phyloP scores from a whole-genome alignment of 1,284 basidiomycete genomes.

The Waitea zeae region DNA sequence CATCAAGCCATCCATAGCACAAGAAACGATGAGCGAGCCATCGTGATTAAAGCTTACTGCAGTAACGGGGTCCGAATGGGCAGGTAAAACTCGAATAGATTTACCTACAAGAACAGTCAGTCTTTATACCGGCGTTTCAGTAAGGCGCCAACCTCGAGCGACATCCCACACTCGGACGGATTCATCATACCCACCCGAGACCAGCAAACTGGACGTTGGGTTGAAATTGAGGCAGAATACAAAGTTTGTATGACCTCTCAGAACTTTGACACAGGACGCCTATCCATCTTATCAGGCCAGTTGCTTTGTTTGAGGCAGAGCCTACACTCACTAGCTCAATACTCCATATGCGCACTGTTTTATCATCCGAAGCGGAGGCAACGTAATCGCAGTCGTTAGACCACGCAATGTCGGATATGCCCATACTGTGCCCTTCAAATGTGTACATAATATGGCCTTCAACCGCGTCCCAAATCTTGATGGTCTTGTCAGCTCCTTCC shows the following conservation, averaged over 20 bases:
- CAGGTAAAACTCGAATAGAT: slow-evolving; percentile 70
- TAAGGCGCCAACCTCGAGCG: slow-evolving; percentile 61
- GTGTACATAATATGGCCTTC: slow-evolving; percentile 59
- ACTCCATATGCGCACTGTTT: slow-evolving; percentile 70
- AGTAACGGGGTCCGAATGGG: slow-evolving; percentile 94
- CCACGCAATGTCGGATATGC: slow-evolving; percentile 83
- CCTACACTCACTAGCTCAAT: slow-evolving; percentile 35
- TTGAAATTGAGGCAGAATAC: slow-evolving; percentile 90
- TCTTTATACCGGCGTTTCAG: not conserved
- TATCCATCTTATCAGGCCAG: slow-evolving; percentile 12
- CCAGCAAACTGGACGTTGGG: slow-evolving; percentile 76
- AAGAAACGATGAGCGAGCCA: slow-evolving; percentile 85
- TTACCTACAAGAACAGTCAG: slow-evolving; percentile 30
- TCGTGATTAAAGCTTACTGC: slow-evolving; percentile 88
- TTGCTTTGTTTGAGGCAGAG: slow-evolving; percentile 2
- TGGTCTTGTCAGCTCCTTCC: slow-evolving; percentile 61
- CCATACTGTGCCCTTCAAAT: slow-evolving; percentile 55
- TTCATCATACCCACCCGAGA: slow-evolving; percentile 90
- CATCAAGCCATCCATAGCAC: slow-evolving; percentile 94
- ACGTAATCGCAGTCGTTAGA: slow-evolving; percentile 66
- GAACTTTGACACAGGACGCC: slow-evolving; percentile 39
- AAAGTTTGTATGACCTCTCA: slow-evolving; percentile 82
- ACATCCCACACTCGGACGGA: slow-evolving; percentile 93
- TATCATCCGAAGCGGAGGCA: slow-evolving; percentile 85
- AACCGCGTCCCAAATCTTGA: slow-evolving; percentile 63